Evolutionary conservation across 1,284 basidiomycete species (phyloP), one percentile per base, ranked within the genome.

Genomic region (Cutaneotrichosporon sp.): DNA sequence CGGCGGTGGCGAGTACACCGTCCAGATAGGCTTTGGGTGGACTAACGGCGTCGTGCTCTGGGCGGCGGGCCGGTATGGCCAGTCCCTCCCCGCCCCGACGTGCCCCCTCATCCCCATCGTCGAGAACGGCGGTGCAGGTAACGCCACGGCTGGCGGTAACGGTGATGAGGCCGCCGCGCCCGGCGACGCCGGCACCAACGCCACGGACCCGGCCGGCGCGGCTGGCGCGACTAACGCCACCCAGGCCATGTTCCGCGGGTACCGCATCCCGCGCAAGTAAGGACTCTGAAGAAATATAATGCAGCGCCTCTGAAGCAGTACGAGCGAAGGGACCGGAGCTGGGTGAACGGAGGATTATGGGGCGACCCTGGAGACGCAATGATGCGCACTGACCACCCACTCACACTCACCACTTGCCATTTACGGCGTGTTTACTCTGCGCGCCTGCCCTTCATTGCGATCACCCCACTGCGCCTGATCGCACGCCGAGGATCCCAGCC

Each of bases 1-100:
- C 5, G 56, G 56, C 7, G 56, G 56, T 13, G 56, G 56, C n/a
- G 56, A 58, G 49, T 51, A 56, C 36, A 49, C 27, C 9, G 51
- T 60, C 4, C 70, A 75, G 31, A 62, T 73, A 2, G 74, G 73
- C 1, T 74, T 76, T 50, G 90, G 92, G n/a, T 95, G 92, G 92
- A 93, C 91, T 29, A 94, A 94, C 74, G 92, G 91, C 34, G 90
- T 89, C 13, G 73, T 71, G 38, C 84, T 92, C 45, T 92, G 89
- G 88, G 79, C 88, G 9, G 87, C 89, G 6, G 86, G 85, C 62
- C 84, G 83, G 54, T 92, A 89, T 70, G 90, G 90, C 0, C 63
- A 83, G 4, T 78, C 86, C 38, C 83, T 93, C 45, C 84, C 83
- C 49, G 73, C 82, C 2, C 90, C 90, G 0, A 72, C 81, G 42